Evolutionary conservation across 768 basidiomycete genomes (phyloP).

Genomic region (Hericium coralloides): DNA sequence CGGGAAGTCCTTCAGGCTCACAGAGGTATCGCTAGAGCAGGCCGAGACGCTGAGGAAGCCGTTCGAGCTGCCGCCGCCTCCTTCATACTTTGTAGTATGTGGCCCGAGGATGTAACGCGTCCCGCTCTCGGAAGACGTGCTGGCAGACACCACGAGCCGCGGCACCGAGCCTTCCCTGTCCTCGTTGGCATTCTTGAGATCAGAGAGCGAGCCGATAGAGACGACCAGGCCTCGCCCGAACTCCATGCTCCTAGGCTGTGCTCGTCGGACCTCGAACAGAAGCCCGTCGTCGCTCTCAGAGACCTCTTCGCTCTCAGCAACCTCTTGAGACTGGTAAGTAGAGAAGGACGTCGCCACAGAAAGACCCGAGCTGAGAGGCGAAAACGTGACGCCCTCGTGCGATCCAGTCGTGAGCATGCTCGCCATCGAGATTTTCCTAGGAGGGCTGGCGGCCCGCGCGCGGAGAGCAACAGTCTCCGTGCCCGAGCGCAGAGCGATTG

Average conservation of each 20-base stretch:
- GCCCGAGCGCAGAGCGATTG: neutral
- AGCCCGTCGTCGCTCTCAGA: neutral
- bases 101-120: neutral
- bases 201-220: neutral
- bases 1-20: neutral
- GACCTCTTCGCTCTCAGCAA: neutral
- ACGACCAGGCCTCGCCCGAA: neutral
- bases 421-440: neutral
- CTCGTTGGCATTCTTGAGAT: neutral
- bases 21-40: neutral
- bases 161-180: neutral
- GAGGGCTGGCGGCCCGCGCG: neutral
- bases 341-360: neutral
- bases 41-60: neutral
- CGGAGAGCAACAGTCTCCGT: neutral
- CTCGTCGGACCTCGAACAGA: neutral
- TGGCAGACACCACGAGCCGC: neutral
- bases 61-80: neutral
- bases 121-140: neutral
- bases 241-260: conserved; percentile 1
- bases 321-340: neutral
- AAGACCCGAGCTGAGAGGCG: neutral
- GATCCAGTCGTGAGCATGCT: neutral
- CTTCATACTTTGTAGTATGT: neutral
- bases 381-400: neutral